phyloP scores from a whole-genome alignment of 139 green algal species.

The Diplosphaera chodatii region DNA sequence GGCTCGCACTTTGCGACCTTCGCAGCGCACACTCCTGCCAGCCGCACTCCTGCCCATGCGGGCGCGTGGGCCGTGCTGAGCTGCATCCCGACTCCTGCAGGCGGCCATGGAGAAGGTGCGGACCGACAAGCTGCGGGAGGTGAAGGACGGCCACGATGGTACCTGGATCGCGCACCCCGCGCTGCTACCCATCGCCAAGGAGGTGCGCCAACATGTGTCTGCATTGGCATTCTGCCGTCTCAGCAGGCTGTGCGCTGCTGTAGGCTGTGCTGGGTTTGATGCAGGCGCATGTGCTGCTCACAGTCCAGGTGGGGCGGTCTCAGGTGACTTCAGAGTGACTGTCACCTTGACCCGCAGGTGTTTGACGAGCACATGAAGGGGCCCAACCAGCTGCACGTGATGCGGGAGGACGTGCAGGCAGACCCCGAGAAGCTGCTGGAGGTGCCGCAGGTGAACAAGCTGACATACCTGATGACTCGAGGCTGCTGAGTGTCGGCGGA shows the following conservation, averaged over 20 bases:
- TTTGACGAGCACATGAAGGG: conserved; percentile 68
- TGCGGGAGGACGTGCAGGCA: conserved; percentile 56
- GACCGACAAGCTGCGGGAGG: conserved; percentile 83
- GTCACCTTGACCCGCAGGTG: background rate
- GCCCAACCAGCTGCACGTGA: conserved; percentile 66
- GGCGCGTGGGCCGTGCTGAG: background rate
- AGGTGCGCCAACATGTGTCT: conserved; percentile 24
- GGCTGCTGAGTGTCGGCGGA: too few relatives aligned
- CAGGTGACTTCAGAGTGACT: background rate
- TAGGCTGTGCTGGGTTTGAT: too few relatives aligned
- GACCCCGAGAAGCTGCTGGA: conserved; percentile 39
- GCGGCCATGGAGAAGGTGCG: conserved; percentile 46
- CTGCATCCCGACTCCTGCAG: background rate
- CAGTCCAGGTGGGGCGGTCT: background rate
- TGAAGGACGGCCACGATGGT: conserved; percentile 76
- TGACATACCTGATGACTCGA: too few relatives aligned
- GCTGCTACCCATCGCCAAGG: conserved; percentile 57
- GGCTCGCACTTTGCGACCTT: too few relatives aligned
- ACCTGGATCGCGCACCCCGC: conserved; percentile 80
- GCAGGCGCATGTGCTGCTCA: background rate
- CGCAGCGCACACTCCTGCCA: too few relatives aligned
- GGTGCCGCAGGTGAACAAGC: background rate
- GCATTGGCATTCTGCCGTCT: background rate
- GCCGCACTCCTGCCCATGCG: too few relatives aligned
- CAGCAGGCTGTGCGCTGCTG: too few relatives aligned